Evolutionary conservation across 1,139 yeast genomes (phyloP), one percentile per base, ranked within the genome.

Genomic region (Hansenula sp.): DNA sequence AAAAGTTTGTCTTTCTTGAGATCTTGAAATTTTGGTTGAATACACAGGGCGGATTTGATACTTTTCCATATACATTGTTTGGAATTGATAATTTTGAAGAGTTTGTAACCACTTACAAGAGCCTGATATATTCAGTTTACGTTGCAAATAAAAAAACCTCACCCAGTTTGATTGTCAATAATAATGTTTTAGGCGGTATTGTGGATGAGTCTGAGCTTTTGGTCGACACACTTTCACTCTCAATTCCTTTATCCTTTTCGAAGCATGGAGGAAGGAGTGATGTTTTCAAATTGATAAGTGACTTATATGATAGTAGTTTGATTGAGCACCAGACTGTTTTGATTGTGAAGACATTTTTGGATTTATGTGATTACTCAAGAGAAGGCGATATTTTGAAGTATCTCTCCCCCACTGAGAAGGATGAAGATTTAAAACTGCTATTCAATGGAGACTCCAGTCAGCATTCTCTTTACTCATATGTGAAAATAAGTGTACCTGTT

Each of bases 181-280:
- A 37, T 18, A 11, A 28, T 3, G 17, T 36, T 6, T 5, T 36
- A 4, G 38, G 27, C 8, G 33, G 32, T 2, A 8, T 7, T 3
- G 3, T 36, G 12, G 44, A 41, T 15, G 53, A 52, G 16, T 38
- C 41, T 5, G 58, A 64, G 12, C 41, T 75, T 6, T 50, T 70
- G 3, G 47, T 55, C 5, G 68, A 66, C 12, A 58, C 75, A 27
- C 52, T 76, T 27, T 66, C 77, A 1, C 47, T 44, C 18, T 40
- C 53, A 0, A 59, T 78, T 1, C 72, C 83, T 0, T 55, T 79
- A 11, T 66, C 84, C 0, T 79, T 68, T 50, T 58, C 76, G 0
- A 60, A 59, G 13, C 63, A 66, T 24, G 83, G 84, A 0, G 49
- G 63, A 1, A 61, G 74, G 34, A 68, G 68, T 42, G 61, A 62